phyloP scores from a whole-genome alignment of 345 rosid species.

The Barbarea vulgaris region DNA sequence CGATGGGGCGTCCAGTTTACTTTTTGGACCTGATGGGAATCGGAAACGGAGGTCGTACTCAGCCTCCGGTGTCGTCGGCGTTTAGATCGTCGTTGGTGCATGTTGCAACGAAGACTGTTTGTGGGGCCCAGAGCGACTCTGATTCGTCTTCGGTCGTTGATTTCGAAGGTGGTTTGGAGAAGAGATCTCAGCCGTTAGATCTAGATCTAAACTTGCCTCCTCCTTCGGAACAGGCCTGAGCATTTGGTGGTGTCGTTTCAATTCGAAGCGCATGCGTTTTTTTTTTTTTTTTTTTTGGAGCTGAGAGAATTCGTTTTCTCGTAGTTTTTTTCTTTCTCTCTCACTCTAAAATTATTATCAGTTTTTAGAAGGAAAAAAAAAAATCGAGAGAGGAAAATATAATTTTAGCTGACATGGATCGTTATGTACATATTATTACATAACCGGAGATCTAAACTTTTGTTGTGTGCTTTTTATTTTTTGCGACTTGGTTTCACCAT shows the following conservation, averaged over 20 bases:
- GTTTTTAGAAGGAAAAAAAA: constrained; percentile 16
- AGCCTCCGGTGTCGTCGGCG: constrained; percentile 19
- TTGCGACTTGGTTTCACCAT: constrained; percentile 43
- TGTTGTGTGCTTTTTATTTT: constrained; percentile 36
- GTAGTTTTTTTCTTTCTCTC: constrained; percentile 13
- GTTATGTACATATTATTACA: constrained; percentile 46
- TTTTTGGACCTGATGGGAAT: constrained; percentile 57
- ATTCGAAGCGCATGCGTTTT: constrained; percentile 21
- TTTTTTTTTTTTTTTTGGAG: constrained; percentile 17
- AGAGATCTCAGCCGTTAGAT: constrained; percentile 47
- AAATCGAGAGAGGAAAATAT: constrained; percentile 24
- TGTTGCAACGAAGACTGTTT: constrained; percentile 30
- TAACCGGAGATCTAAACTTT: constrained; percentile 39
- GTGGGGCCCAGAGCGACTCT: constrained; percentile 60
- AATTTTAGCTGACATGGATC: constrained; percentile 41
- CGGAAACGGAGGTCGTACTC: constrained; percentile 33
- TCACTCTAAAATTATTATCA: constrained; percentile 7
- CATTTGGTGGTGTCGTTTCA: constrained; percentile 32
- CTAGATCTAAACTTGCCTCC: constrained; percentile 75
- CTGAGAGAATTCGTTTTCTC: constrained; percentile 26
- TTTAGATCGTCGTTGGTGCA: constrained; percentile 27
- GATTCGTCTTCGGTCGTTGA: constrained; percentile 68
- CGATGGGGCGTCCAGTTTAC: constrained; percentile 47
- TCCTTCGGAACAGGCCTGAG: constrained; percentile 61
- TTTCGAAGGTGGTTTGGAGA: constrained; percentile 42